phyloP scores from a whole-genome alignment of 257 asterid genomes.

The Capsicum baccatum region DNA sequence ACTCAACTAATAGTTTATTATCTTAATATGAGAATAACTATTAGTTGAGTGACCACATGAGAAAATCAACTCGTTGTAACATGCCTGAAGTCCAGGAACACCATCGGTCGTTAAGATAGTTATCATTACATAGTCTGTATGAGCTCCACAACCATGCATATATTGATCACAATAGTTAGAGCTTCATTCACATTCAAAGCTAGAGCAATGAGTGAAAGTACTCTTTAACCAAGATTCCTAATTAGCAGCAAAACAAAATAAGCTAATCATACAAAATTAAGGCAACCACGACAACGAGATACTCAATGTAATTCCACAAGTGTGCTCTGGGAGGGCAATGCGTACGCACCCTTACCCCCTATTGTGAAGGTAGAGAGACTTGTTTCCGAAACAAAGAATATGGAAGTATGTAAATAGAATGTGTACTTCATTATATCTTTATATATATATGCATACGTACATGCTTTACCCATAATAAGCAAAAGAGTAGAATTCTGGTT shows the following conservation, averaged over 20 bases:
- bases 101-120: constrained; percentile 61
- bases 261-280: not conserved
- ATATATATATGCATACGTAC: too few relatives aligned
- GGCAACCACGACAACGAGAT: not conserved
- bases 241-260: not conserved
- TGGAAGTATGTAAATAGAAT: not conserved
- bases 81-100: constrained; percentile 57
- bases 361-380: not conserved
- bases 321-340: not conserved
- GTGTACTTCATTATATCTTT: not conserved
- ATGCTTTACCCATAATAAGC: too few relatives aligned
- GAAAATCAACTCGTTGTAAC: constrained; percentile 21
- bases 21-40: too few relatives aligned
- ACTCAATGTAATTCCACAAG: not conserved
- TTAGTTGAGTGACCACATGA: not conserved
- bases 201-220: constrained; percentile 50
- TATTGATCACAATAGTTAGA: constrained; percentile 38
- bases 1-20: too few relatives aligned
- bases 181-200: constrained; percentile 57
- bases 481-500: too few relatives aligned
- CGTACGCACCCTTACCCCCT: not conserved
- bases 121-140: constrained; percentile 72
- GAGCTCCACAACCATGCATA: constrained; percentile 63
- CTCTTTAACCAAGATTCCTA: constrained; percentile 53
- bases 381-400: not conserved